Base-by-base conservation (phyloP, 2,329 filamentous ascomycete genomes). In the Elsinoe ampelina region DNA sequence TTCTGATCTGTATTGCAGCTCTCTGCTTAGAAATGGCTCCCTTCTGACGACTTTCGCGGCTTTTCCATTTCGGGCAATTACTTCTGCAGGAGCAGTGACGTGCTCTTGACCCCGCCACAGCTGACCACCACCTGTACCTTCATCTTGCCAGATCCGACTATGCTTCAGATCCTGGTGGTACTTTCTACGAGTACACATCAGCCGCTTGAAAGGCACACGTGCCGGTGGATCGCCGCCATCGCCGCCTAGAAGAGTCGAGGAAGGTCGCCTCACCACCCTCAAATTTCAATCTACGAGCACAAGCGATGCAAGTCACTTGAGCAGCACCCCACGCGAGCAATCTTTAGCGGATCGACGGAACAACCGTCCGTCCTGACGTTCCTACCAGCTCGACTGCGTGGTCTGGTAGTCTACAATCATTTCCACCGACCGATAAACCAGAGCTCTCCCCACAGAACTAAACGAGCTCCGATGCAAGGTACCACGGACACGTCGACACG, bases 391-490 rank as follows among this genome's bases (percentile, higher is more conserved):
- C 26, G 26, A 30, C 26, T 30, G 26, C 26, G 26, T 30, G 26
- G 26, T 30, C 26, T 30, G 26, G 26, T 30, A 30, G 26, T 30
- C 8, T 30, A 30, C 26, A 7, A 30, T 30, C 26, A 30, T 30
- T 30, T 30, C 26, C 26, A 30, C 20, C 10, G 19, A 12, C 20
- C 19, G 20, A 50, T 15, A 34, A 34, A 26, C 45, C 32, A 22
- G 20, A 52, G 48, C 48, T 52, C 48, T 34, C 48, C 48, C 48
- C 48, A 52, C 48, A 52, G 19, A 26, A 35, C 38, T 15, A 26
- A 34, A 30, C 20, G 45, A 50, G 45, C 48, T 35, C 20, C 48
- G 32, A 52, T 52, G 48, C 48, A 52, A 52, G 48, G 48, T 52
- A 52, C 48, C 48, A 52, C 47, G 47, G 32, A 32, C 26, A 8